Conservation (phyloP, 2,329 filamentous ascomycete genomes). For the Pseudocercospora cruenta region DNA sequence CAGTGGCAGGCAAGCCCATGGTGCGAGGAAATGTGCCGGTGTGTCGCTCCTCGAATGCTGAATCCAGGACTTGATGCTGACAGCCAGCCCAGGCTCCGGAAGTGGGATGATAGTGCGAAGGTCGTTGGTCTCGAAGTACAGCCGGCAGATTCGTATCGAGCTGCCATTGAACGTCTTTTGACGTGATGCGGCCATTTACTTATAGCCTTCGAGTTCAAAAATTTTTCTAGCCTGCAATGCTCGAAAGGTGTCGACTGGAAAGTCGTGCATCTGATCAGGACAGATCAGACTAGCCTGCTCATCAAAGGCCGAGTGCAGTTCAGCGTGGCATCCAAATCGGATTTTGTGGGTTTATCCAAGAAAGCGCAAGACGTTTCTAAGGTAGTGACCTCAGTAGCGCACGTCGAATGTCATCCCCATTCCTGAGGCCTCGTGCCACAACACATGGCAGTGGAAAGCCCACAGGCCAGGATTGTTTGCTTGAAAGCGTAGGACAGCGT, state of each 20-base stretch:
- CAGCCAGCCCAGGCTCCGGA: constrained; percentile 15
- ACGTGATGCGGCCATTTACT: background rate
- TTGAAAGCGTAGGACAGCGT: constrained; percentile 42
- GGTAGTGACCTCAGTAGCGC: background rate
- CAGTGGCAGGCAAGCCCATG: constrained; percentile 23
- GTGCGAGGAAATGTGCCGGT: constrained; percentile 27
- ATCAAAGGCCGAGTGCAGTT: too few species aligned
- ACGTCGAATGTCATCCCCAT: constrained; percentile 31
- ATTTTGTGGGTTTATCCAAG: too few species aligned
- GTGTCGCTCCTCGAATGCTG: background rate
- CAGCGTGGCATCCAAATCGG: too few species aligned
- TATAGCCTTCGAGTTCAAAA: too few species aligned
- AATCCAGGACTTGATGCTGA: constrained; percentile 1
- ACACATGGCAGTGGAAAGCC: constrained; percentile 46
- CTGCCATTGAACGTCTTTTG: constrained; percentile 19
- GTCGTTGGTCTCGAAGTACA: constrained; percentile 20
- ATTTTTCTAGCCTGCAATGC: too few species aligned
- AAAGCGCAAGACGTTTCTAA: too few species aligned
- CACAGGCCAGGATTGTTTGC: constrained; percentile 45
- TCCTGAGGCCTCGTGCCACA: constrained; percentile 37
- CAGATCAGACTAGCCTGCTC: too few species aligned
- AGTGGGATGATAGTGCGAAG: constrained; percentile 32
- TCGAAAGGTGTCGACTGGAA: too few species aligned
- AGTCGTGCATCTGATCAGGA: too few species aligned
- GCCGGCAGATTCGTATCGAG: constrained; percentile 20